Conservation (phyloP, 306 rosid species). For the Lathyrus aphaca region DNA sequence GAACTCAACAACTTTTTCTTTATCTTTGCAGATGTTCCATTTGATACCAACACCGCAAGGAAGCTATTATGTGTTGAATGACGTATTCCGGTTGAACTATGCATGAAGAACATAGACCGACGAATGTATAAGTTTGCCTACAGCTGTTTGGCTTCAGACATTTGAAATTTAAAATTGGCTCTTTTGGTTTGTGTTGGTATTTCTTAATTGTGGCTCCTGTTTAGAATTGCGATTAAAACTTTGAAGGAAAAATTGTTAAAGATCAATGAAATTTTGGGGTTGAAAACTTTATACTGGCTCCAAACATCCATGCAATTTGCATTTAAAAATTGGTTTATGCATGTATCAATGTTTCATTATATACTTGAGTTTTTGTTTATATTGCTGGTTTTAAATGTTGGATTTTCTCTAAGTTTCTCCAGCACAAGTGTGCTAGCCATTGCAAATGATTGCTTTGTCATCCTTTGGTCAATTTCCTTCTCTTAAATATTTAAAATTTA, state of each 20-base stretch:
- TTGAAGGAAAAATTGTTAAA: slow-evolving; percentile 41
- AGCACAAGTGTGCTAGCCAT: not conserved
- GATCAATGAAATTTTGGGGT: slow-evolving; percentile 38
- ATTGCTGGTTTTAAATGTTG: not conserved
- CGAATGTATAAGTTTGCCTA: slow-evolving; percentile 33
- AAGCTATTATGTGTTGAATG: slow-evolving; percentile 87
- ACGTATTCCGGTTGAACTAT: slow-evolving; percentile 92
- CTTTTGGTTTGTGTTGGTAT: slow-evolving; percentile 46
- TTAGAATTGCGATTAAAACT: slow-evolving; percentile 42
- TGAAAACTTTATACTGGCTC: slow-evolving; percentile 35
- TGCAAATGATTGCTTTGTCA: not conserved
- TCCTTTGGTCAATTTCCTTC: not conserved
- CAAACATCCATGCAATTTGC: slow-evolving; percentile 9
- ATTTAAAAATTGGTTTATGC: slow-evolving; percentile 3
- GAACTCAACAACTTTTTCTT: slow-evolving; percentile 19
- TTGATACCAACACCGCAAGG: slow-evolving; percentile 91
- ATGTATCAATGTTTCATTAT: not conserved
- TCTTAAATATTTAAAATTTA: not conserved
- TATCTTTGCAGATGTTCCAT: slow-evolving; percentile 82
- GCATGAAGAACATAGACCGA: slow-evolving; percentile 56
- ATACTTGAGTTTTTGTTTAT: not conserved
- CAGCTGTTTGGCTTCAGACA: slow-evolving; percentile 44
- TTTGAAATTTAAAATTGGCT: slow-evolving; percentile 43
- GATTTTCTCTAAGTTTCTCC: not conserved
- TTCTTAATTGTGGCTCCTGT: slow-evolving; percentile 35